Evolutionary conservation across 2,329 filamentous ascomycete genomes (phyloP).

Genomic region (Truncatella angustata): DNA sequence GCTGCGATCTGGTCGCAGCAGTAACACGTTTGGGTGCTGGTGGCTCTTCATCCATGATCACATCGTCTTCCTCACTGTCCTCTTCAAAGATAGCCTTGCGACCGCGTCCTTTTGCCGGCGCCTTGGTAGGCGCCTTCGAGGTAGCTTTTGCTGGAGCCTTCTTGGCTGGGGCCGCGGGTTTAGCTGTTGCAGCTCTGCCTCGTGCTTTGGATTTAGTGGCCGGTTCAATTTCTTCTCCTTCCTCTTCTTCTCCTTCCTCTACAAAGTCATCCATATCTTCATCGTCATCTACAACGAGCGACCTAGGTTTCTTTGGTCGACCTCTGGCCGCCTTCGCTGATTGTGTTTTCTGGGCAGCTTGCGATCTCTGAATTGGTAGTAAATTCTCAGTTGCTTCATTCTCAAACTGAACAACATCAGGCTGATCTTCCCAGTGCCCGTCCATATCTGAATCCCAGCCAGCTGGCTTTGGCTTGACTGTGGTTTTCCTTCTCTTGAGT

Average conservation of each 20-base stretch:
- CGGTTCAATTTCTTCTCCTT: constrained; percentile 14
- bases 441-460: constrained; percentile 89
- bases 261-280: constrained; percentile 23
- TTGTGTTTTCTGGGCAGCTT: no score
- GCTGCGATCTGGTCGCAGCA: constrained; percentile 31
- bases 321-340: constrained; percentile 34
- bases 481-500: constrained; percentile 52
- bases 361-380: no score
- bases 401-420: constrained; percentile 53
- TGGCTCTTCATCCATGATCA: constrained; percentile 51
- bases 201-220: constrained; percentile 25
- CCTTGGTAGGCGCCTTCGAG: constrained; percentile 42
- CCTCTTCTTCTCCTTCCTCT: constrained; percentile 31
- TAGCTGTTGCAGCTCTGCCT: constrained; percentile 26
- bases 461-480: constrained; percentile 73
- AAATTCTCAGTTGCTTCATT: constrained; percentile 36
- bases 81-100: constrained; percentile 38
- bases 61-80: constrained; percentile 44
- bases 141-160: constrained; percentile 35
- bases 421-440: constrained; percentile 80
- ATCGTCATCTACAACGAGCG: constrained; percentile 29
- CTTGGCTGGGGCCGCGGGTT: constrained; percentile 27
- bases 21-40: constrained; percentile 25
- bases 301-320: constrained; percentile 23
- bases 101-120: constrained; percentile 35